Evolutionary conservation across 768 basidiomycete genomes (phyloP).

Genomic region (Tremella yokohamensis): DNA sequence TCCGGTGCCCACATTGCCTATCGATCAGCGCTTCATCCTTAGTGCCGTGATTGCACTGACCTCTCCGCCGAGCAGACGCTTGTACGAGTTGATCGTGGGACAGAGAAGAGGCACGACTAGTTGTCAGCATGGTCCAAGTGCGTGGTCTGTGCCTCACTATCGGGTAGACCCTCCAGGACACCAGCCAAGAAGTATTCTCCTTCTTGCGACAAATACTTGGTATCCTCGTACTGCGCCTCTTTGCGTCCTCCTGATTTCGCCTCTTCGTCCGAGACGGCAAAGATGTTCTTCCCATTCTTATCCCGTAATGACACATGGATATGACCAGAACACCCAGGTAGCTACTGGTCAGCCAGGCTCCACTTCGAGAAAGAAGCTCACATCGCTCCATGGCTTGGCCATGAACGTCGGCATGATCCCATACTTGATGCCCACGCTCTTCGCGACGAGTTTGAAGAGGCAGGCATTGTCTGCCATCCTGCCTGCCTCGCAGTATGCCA

Average conservation of each 20-base stretch:
- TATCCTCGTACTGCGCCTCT: slow-evolving; percentile 73
- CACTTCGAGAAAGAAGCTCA: slow-evolving; percentile 52
- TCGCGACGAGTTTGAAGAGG: slow-evolving; percentile 86
- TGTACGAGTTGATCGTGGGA: slow-evolving; percentile 94
- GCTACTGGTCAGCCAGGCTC: slow-evolving; percentile 53
- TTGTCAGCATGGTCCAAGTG: neutral
- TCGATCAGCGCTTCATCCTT: slow-evolving; percentile 2
- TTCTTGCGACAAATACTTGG: slow-evolving; percentile 73
- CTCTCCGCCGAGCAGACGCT: slow-evolving; percentile 88
- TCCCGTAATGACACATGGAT: slow-evolving; percentile 84
- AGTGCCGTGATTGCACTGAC: slow-evolving; percentile 39
- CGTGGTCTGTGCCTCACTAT: slow-evolving; percentile 58
- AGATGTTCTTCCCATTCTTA: slow-evolving; percentile 66
- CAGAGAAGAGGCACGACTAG: slow-evolving; percentile 77
- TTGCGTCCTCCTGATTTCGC: slow-evolving; percentile 61
- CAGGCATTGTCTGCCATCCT: slow-evolving; percentile 59
- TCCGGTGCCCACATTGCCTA: slow-evolving; percentile 86
- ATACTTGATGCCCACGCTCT: slow-evolving; percentile 84
- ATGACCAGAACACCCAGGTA: slow-evolving; percentile 95
- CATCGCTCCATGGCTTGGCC: slow-evolving; percentile 95
- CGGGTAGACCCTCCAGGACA: slow-evolving; percentile 78
- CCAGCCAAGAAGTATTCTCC: slow-evolving; percentile 96
- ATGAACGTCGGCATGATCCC: slow-evolving; percentile 93
- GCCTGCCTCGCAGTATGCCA: slow-evolving; percentile 48
- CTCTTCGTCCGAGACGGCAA: slow-evolving; percentile 67